phyloP scores from a whole-genome alignment of 1,284 basidiomycete genomes.

The Trametes sp. region DNA sequence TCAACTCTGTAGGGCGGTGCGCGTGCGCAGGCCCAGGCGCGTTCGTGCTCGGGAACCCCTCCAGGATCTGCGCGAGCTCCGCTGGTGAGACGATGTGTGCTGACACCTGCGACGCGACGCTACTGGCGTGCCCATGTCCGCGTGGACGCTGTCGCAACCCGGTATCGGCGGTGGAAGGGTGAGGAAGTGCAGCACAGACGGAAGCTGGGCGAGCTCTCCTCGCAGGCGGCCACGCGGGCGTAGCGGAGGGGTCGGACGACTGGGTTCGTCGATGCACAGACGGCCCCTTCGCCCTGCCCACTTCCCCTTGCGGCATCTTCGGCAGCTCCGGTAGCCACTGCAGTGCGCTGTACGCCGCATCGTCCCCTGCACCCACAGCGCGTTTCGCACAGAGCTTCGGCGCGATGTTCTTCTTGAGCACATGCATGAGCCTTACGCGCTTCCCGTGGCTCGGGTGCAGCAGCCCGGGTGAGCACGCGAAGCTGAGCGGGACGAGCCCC shows the following conservation, averaged over 20 bases:
- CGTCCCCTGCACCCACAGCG: constrained; percentile 46
- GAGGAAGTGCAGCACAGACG: constrained; percentile 8
- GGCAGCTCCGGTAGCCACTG: not conserved
- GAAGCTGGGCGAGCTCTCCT: constrained; percentile 20
- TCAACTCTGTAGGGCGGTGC: constrained; percentile 2
- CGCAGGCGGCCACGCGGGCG: constrained; percentile 1
- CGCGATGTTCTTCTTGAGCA: constrained; percentile 71
- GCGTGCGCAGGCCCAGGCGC: not conserved
- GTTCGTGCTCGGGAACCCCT: constrained; percentile 19
- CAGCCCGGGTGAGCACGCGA: constrained; percentile 75
- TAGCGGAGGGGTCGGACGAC: constrained; percentile 22
- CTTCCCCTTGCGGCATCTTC: not conserved
- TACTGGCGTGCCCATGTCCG: not conserved
- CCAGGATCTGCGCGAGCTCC: constrained; percentile 27
- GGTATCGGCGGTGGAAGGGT: not conserved
- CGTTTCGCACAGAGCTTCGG: constrained; percentile 67
- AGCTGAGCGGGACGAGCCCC: constrained; percentile 71
- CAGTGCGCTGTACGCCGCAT: not conserved
- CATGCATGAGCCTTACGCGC: constrained; percentile 65
- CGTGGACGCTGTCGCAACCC: not conserved
- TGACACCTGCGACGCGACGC: constrained; percentile 10
- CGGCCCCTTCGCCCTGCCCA: too few species aligned
- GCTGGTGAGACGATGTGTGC: constrained; percentile 26
- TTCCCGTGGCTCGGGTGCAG: constrained; percentile 70
- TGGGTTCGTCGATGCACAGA: constrained; percentile 24